Evolutionary conservation across 2,329 filamentous ascomycete genomes (phyloP).

Genomic region (Tricladium varicosporioides): DNA sequence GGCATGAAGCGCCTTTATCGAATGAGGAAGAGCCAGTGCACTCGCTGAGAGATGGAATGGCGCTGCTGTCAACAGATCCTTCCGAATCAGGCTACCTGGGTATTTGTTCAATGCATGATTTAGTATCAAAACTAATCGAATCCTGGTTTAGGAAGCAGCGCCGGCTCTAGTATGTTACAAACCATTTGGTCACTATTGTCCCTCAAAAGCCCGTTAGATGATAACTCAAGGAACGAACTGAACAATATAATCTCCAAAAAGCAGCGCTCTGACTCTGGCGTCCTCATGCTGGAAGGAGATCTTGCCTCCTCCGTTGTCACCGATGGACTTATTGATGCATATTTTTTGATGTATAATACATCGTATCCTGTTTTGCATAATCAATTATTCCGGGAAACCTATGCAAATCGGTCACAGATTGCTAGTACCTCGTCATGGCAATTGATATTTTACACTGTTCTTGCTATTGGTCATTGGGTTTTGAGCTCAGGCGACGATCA

Average conservation of each 20-base stretch:
- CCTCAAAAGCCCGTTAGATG: constrained; percentile 12
- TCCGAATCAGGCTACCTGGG: constrained; percentile 36
- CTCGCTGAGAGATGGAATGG: constrained; percentile 36
- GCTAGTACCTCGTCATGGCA: constrained; percentile 27
- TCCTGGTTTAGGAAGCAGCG: constrained; percentile 11
- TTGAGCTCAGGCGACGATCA: constrained; percentile 15
- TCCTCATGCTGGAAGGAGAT: constrained; percentile 12
- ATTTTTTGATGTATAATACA: constrained; percentile 21
- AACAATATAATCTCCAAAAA: constrained; percentile 9
- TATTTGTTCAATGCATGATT: background rate
- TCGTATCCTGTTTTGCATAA: constrained; percentile 23
- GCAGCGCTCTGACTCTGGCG: constrained; percentile 11
- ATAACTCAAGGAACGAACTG: constrained; percentile 5
- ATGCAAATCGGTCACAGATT: constrained; percentile 30
- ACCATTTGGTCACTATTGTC: constrained; percentile 13
- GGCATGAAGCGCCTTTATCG: constrained; percentile 18
- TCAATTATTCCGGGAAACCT: constrained; percentile 18
- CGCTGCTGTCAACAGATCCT: constrained; percentile 35
- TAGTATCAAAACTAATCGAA: background rate
- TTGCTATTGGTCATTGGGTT: constrained; percentile 39
- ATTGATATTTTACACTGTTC: constrained; percentile 38
- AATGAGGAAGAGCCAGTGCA: constrained; percentile 30
- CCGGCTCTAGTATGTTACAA: constrained; percentile 16
- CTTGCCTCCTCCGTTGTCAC: constrained; percentile 30
- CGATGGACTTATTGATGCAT: constrained; percentile 22